Conservation (phyloP, 2,329 filamentous ascomycete genomes). For the Paraphaeosphaeria sporulosa region DNA sequence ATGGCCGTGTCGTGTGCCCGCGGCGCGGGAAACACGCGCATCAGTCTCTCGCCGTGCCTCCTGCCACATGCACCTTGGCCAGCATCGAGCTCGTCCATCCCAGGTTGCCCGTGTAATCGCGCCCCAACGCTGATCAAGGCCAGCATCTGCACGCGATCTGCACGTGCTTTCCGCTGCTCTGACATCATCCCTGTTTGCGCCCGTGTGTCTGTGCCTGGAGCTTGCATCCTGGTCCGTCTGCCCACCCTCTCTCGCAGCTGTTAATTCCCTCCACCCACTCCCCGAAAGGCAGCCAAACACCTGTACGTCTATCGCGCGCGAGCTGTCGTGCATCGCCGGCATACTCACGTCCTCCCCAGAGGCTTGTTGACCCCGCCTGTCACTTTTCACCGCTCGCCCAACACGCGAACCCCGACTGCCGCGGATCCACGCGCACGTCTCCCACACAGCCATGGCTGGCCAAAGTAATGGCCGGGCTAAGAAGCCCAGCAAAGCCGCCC, state of each 20-base stretch:
- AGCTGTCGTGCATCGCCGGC: not conserved
- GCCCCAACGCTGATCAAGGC: not conserved
- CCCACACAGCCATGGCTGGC: conserved; percentile 42
- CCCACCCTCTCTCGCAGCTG: conserved; percentile 3
- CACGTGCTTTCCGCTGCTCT: conserved; percentile 8
- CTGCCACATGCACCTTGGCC: not conserved
- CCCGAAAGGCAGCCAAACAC: conserved; percentile 1
- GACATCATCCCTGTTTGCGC: conserved; percentile 13
- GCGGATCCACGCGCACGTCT: conserved; percentile 5
- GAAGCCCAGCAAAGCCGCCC: conserved; percentile 40
- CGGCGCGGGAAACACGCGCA: too few relatives aligned
- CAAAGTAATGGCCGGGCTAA: conserved; percentile 48
- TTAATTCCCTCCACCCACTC: not conserved
- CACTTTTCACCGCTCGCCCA: conserved; percentile 13
- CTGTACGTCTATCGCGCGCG: conserved; percentile 2
- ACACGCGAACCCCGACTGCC: conserved; percentile 26
- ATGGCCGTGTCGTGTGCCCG: not conserved
- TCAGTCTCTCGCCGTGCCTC: not conserved
- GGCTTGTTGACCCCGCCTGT: conserved; percentile 13
- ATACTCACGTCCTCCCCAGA: conserved; percentile 11
- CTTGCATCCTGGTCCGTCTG: conserved; percentile 10
- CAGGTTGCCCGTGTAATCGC: not conserved
- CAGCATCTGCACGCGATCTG: not conserved
- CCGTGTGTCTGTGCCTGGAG: conserved; percentile 3
- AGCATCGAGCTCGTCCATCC: not conserved